Base-by-base conservation (phyloP, 441 rosid species). In the Brassica hybrid region DNA sequence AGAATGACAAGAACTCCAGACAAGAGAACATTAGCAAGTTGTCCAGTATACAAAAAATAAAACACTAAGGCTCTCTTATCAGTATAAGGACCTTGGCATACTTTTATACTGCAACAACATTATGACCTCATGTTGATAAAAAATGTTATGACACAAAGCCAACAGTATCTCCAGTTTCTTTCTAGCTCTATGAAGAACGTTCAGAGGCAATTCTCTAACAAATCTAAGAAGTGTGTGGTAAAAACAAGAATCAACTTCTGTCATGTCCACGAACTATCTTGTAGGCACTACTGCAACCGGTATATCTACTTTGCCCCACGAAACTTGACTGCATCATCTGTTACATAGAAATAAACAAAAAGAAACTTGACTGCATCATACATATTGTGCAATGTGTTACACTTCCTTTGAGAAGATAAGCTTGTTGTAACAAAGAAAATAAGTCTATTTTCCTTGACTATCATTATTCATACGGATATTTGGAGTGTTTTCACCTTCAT, bases 51-150 rank as follows among this genome's bases (percentile, higher is more conserved):
- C 50, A 0, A 41, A 32, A 27, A 32, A 32, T 32, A 32, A 32
- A 32, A 32, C 36, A 32, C 36, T 32, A 32, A 34, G 38, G 38
- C 38, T 34, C 13, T 8, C n/a, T 10, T 64, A 90, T 64, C 79
- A 95, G 76, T 30, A 88, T 83, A 65, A 57, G 84, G 79, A 84
- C 98, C 97, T 84, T 86, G 89, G 50, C n/a, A 43, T 43, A 43
- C 50, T 43, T 12, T 87, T 60, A 91, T 83, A 82, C 99, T 95
- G 86, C 60, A 38, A 43, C 79, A 71, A 45, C 69, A 80, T 81
- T 66, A 67, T 62, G 59, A 34, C 38, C 56, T 52, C 5, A 17
- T 4, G 50, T 45, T 45, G 4, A 45, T 12, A 45, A 45, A 45
- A 45, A 45, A 45, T 0, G 43, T 45, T 45, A 45, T 13, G 12